Evolutionary conservation across 2,329 filamentous ascomycete species (phyloP), one percentile per base, ranked within the genome.

Genomic region (Penicillium sp.): DNA sequence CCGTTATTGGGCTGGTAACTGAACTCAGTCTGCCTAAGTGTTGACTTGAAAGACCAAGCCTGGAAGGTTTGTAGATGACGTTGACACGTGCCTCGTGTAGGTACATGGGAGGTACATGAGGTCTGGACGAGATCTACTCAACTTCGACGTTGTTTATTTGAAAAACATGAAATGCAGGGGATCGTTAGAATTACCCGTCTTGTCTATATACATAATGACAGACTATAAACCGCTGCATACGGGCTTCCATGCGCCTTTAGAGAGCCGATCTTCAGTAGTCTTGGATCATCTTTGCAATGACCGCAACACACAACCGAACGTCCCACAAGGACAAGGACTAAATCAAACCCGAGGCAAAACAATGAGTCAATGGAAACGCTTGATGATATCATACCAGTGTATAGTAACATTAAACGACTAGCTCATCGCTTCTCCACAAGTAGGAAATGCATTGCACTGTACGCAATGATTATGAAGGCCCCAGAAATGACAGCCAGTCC

Each of bases 401-500:
- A 27, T 2, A 50, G 35, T 12, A 50, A 42, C 45, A 49, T 9
- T 21, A 27, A 46, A 32, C n/a, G 15, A 39, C 31, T 13, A 12
- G 53, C 56, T 71, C 81, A 93, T 68, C 90, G 82, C 80, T 86
- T 93, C 82, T 99, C 94, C 23, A 99, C 85, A 46, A 99, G 84
- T 66, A 99, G 75, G 58, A 97, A 76, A 77, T 99, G 94, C 91
- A 99, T 96, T 16, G 93, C 92, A 31, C 77, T 79, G 72, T 97
- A 99, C 7, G 94, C 93, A 62, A 97, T 79, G 42, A 97, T 76
- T 46, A 97, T 85, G 68, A 97, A 99, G 0, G 84, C 82, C 0
- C 83, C 87, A 1, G 88, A 91, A 73, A 97, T 95, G 12, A 94
- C 79, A 6, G 84, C 91, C 15, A 99, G 77, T 45, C 90, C 92